These are phyloP conservation scores for Ustilago crameri DNA, from an alignment of 1,284 basidiomycete species.

Conservation along the genomic window DNA sequence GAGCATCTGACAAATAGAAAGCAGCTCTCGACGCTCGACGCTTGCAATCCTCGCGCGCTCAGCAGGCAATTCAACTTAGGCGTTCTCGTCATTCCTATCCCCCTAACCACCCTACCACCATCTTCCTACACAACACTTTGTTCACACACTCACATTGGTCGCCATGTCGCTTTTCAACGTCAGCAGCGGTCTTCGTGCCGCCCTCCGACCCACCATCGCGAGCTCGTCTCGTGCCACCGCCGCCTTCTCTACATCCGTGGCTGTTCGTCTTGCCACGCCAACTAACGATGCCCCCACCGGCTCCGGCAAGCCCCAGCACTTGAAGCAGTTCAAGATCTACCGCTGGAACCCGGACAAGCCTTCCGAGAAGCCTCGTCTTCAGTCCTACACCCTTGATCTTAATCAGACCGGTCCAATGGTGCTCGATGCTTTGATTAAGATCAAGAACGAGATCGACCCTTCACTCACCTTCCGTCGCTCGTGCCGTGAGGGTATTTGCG, in stretches of 20 bases:
- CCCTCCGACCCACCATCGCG: constrained; percentile 35
- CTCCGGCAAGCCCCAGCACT: constrained; percentile 55
- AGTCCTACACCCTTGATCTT: constrained; percentile 91
- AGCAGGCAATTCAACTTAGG: neutral
- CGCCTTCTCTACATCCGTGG: constrained; percentile 57
- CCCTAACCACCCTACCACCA: neutral
- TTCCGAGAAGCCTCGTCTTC: constrained; percentile 87
- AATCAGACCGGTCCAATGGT: constrained; percentile 97
- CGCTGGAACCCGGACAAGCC: constrained; percentile 88
- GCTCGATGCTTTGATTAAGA: constrained; percentile 90
- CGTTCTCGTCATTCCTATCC: constrained; percentile 1
- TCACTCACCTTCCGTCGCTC: constrained; percentile 96
- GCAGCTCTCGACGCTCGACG: neutral
- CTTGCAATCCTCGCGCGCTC: neutral
- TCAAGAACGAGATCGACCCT: constrained; percentile 97
- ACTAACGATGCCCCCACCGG: constrained; percentile 47
- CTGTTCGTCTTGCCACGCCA: constrained; percentile 61
- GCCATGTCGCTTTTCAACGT: constrained; percentile 46
- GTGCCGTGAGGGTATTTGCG: constrained; percentile 97
- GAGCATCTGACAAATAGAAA: constrained; percentile 6
- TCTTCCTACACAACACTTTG: neutral
- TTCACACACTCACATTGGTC: constrained; percentile 3
- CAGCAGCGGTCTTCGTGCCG: constrained; percentile 39
- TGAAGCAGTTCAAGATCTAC: constrained; percentile 68
- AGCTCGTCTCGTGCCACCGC: constrained; percentile 37